Base-by-base conservation (phyloP, 192 early-diverging fungal genomes). In the Backusella liffmaniae region DNA sequence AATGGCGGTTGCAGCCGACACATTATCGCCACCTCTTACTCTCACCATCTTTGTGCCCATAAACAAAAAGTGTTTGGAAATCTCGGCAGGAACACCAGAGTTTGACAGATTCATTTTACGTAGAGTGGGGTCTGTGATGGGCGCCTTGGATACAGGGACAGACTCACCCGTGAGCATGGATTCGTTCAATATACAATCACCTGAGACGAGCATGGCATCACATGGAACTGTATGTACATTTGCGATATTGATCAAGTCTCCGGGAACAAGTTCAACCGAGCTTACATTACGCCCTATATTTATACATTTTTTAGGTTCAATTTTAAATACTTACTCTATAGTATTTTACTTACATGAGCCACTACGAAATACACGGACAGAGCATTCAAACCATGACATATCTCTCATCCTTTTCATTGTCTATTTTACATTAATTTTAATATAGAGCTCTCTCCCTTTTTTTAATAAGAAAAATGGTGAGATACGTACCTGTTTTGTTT, bases 101-200 rank as follows among this genome's bases (percentile, higher is more conserved):
- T 89, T 85, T 21, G 90, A 90, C 21, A 95, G 80, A 79, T 95
- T 91, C 75, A 96, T 26, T 18, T 83, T 79, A 18, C 82, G 80
- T 41, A 96, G 78, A 4, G 92, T 89, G 2, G 73, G 73, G 42
- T 90, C 90, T 4, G 85, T 88, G 15, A 97, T 90, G 0, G 97
- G 93, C 1, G 85, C 84, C 79, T 99, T 99, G 32, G 95, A 95
- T 18, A 99, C 95, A 0, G 97, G 97, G 3, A 98, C 86, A 46
- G 94, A 96, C 79, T 99, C 98, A 67, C 98, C 98, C 0, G 98
- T 99, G 15, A 99, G 87, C 96, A 99, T 97, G 78, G 89, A 93
- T 84, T 99, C 98, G 86, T 98, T 99, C 39, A 98, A 91, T 73
- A 99, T 98, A 76, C 97, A 98, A 78, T 96, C 95, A 42, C 98